Evolutionary conservation across 306 rosid genomes (phyloP).

Genomic region (Heteromeles arbutifolia): DNA sequence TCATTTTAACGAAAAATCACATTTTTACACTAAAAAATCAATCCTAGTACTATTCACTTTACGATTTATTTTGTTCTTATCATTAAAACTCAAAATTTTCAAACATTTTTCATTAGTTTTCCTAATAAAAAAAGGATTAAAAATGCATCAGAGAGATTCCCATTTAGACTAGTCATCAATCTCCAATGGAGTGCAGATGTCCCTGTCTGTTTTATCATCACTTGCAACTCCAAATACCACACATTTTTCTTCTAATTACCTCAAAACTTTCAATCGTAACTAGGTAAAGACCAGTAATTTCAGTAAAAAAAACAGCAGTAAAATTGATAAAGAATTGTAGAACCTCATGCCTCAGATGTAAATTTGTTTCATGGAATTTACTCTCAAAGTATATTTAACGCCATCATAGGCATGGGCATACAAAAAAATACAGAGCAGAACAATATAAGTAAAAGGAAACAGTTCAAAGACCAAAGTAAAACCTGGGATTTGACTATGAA

Average conservation of each 20-base stretch:
- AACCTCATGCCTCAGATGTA: constrained; percentile 54
- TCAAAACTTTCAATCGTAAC: neutral
- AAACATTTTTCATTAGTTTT: too few species aligned
- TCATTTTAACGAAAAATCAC: too few species aligned
- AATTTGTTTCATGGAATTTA: constrained; percentile 37
- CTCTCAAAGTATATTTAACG: constrained; percentile 70
- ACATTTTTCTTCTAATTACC: neutral
- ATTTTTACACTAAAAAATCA: too few species aligned
- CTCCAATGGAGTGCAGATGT: constrained; percentile 18
- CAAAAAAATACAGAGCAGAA: neutral
- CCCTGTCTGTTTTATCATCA: constrained; percentile 23
- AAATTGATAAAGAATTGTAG: neutral
- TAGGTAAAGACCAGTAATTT: neutral
- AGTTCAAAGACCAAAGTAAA: neutral
- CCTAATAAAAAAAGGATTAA: too few species aligned
- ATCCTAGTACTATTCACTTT: too few species aligned
- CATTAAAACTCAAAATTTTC: too few species aligned
- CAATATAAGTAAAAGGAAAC: neutral
- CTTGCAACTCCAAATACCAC: neutral
- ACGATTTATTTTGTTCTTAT: too few species aligned
- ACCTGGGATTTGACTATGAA: neutral
- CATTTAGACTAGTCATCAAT: constrained; percentile 15
- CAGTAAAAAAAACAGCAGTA: neutral
- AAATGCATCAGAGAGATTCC: constrained; percentile 15
- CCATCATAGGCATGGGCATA: constrained; percentile 51